phyloP scores from a whole-genome alignment of 1,139 yeast genomes.

The Kodamaea sp. region DNA sequence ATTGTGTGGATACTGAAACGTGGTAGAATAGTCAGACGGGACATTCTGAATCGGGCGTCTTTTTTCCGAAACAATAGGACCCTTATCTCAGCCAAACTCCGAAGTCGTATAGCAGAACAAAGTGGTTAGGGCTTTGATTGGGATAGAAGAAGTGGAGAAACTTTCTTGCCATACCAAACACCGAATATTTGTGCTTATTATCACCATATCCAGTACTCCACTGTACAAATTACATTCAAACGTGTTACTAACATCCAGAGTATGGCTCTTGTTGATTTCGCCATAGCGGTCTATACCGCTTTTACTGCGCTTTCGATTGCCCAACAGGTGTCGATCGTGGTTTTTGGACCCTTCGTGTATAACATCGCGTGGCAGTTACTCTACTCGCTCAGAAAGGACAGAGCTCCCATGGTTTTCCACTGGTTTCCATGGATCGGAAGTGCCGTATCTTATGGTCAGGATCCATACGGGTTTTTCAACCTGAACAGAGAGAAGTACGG shows the following conservation, averaged over 20 bases:
- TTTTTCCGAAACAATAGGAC: too few species aligned
- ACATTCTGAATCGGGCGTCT: too few species aligned
- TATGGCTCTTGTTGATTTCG: slow-evolving; percentile 34
- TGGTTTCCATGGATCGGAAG: slow-evolving; percentile 97
- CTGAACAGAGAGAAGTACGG: slow-evolving; percentile 80
- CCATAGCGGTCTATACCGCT: slow-evolving; percentile 19
- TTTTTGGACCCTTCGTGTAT: slow-evolving; percentile 54
- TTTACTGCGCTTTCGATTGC: slow-evolving; percentile 28
- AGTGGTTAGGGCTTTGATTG: too few species aligned
- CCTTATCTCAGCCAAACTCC: too few species aligned
- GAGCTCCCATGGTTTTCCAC: slow-evolving; percentile 88
- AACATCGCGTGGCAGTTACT: slow-evolving; percentile 70
- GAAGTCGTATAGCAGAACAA: too few species aligned
- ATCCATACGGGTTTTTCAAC: slow-evolving; percentile 87
- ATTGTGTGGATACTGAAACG: too few species aligned
- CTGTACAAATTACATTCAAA: background rate
- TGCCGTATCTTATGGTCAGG: slow-evolving; percentile 84
- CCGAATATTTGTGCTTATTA: too few species aligned
- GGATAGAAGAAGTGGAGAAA: too few species aligned
- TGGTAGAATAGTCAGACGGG: too few species aligned
- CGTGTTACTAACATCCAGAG: too few species aligned
- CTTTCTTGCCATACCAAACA: too few species aligned
- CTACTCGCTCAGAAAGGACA: slow-evolving; percentile 71
- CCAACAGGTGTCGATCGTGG: slow-evolving; percentile 39
- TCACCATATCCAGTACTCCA: too few species aligned